Conservation (phyloP, 768 basidiomycete species). For the Amylocystis lapponica region DNA sequence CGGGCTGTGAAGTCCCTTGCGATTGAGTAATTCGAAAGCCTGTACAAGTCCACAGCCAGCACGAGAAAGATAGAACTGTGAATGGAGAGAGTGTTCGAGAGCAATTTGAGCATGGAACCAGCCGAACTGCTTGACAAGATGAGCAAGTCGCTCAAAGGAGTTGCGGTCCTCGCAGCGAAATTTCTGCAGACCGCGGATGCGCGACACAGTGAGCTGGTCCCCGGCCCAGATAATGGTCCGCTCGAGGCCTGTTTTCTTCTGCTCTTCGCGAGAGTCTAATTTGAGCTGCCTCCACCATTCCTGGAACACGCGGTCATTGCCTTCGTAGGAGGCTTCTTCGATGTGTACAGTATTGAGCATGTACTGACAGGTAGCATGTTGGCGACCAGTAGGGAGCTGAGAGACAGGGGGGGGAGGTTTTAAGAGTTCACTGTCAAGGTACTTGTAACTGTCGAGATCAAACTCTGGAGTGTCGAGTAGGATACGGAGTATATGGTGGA, state of each 20-base stretch:
- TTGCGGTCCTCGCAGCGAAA: slow-evolving; percentile 32
- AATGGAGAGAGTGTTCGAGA: slow-evolving; percentile 35
- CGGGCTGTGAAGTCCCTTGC: slow-evolving; percentile 17
- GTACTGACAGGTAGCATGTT: slow-evolving; percentile 9
- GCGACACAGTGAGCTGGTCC: slow-evolving; percentile 35
- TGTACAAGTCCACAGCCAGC: slow-evolving; percentile 14
- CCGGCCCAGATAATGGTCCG: no score
- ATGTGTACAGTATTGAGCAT: no score
- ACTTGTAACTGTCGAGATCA: not conserved
- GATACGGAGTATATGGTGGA: not conserved
- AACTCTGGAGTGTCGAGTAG: slow-evolving; percentile 3
- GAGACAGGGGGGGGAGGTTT: slow-evolving; percentile 7
- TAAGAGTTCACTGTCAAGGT: not conserved
- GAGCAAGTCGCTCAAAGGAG: slow-evolving; percentile 34
- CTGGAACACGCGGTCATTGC: slow-evolving; percentile 4
- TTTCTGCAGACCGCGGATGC: slow-evolving; percentile 31
- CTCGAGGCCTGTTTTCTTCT: slow-evolving; percentile 4
- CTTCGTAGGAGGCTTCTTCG: no score
- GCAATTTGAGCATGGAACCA: no score
- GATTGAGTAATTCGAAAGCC: slow-evolving; percentile 16
- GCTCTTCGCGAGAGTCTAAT: not conserved
- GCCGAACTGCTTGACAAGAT: slow-evolving; percentile 26
- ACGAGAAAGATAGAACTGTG: slow-evolving; percentile 33
- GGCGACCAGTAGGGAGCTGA: slow-evolving; percentile 10
- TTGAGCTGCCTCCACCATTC: slow-evolving; percentile 15